Percentiles rank a stretch among this genome's conserved stretches.
Evolutionary conservation across 164 flowering plant genomes (phyloP).

Genomic region (Chloranthus sessilifolius): DNA sequence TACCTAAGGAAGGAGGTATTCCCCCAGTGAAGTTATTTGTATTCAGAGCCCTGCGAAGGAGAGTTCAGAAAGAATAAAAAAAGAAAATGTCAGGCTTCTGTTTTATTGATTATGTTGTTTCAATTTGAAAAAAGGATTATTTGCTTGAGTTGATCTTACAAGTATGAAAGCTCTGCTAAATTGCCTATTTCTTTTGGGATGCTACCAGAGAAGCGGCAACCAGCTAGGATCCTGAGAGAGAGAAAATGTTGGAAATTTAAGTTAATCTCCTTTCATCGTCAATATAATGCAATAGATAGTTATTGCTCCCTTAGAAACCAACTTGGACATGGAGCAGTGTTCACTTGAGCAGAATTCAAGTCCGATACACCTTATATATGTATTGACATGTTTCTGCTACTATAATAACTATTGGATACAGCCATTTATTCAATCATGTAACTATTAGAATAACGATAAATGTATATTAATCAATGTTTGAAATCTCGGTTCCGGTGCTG

Average conservation of each 20-base stretch:
- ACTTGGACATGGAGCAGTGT: too few relatives aligned
- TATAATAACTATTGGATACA: too few relatives aligned
- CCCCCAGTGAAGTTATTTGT: constrained; percentile 71
- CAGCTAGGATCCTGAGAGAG: constrained; percentile 79
- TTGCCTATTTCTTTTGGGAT: constrained; percentile 83
- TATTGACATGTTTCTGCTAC: too few relatives aligned
- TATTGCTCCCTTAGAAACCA: too few relatives aligned
- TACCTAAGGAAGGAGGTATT: constrained; percentile 79
- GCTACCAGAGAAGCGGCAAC: constrained; percentile 70
- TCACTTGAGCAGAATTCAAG: too few relatives aligned
- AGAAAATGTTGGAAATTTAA: neutral
- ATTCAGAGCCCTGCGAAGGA: constrained; percentile 70
- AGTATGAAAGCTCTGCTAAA: constrained; percentile 55
- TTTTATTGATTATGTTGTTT: neutral
- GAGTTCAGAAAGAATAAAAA: neutral
- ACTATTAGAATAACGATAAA: too few relatives aligned
- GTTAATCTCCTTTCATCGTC: neutral
- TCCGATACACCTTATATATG: too few relatives aligned
- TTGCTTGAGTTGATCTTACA: constrained; percentile 40
- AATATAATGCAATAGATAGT: too few relatives aligned
- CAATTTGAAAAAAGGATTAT: neutral
- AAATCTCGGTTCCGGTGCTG: too few relatives aligned
- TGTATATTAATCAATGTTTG: too few relatives aligned
- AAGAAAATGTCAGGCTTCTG: neutral
- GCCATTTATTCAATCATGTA: too few relatives aligned